These are phyloP conservation scores for Pleurozium schreberi DNA, from an alignment of 225 moss, liverwort and hornwort genomes.

Conservation along the genomic window DNA sequence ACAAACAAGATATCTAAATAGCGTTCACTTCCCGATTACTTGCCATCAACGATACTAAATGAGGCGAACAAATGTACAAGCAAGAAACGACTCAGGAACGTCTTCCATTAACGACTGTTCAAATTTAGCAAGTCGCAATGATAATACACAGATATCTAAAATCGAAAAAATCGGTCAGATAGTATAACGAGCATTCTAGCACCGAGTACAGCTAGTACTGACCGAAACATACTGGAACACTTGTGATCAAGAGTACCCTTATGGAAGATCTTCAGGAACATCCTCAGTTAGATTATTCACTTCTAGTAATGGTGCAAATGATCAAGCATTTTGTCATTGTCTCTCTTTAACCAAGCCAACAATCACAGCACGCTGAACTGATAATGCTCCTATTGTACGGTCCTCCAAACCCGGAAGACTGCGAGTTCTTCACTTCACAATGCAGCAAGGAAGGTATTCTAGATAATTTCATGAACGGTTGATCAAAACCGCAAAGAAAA, in stretches of 20 bases:
- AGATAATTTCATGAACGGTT: neutral
- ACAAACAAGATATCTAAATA: neutral
- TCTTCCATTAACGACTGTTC: neutral
- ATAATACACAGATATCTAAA: neutral
- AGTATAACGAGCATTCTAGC: neutral
- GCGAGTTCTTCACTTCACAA: conserved; percentile 31
- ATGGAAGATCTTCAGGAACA: neutral
- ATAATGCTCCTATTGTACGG: conserved; percentile 2
- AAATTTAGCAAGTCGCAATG: neutral
- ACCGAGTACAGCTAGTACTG: neutral
- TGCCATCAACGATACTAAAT: neutral
- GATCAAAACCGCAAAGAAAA: neutral
- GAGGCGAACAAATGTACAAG: neutral
- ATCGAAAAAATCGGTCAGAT: neutral
- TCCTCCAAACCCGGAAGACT: conserved; percentile 34
- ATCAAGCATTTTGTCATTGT: neutral
- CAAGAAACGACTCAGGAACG: neutral
- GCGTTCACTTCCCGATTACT: neutral
- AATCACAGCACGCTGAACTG: conserved; percentile 2
- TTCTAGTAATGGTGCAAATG: neutral
- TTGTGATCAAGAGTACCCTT: neutral
- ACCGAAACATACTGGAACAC: neutral
- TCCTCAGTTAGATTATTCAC: neutral
- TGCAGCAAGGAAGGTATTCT: neutral
- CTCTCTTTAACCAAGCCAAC: conserved; percentile 47